Evolutionary conservation across 257 asterid species (phyloP).

Genomic region (Fraxinus quadrangulata): DNA sequence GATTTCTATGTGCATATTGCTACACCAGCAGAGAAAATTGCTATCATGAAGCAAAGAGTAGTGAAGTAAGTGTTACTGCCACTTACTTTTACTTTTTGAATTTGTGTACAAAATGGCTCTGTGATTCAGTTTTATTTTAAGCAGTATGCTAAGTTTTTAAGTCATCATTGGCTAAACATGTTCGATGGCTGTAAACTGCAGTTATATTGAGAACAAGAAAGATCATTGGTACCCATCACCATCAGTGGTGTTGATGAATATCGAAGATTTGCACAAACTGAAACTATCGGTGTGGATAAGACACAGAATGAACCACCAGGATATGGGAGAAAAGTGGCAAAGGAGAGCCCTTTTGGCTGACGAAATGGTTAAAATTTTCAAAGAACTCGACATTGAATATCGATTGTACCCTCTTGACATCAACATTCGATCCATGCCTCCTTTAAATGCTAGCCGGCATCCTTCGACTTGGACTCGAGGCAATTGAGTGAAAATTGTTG

Average conservation of each 20-base stretch:
- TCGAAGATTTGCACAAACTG: constrained; percentile 47
- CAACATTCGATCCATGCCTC: constrained; percentile 67
- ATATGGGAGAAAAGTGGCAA: constrained; percentile 66
- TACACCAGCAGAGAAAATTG: constrained; percentile 73
- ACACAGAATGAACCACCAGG: constrained; percentile 84
- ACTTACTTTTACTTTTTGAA: neutral
- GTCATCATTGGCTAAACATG: neutral
- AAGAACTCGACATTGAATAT: constrained; percentile 75
- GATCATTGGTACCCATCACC: constrained; percentile 88
- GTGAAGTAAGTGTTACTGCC: constrained; percentile 33
- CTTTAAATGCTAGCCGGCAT: constrained; percentile 43
- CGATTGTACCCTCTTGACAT: constrained; percentile 72
- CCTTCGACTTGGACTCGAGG: constrained; percentile 53
- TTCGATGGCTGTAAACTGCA: constrained; percentile 31
- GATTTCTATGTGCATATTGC: constrained; percentile 68
- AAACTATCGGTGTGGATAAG: constrained; percentile 78
- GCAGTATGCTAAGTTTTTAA: no score
- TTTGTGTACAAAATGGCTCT: neutral
- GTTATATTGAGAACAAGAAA: constrained; percentile 66
- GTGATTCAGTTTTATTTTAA: neutral
- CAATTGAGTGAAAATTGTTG: neutral
- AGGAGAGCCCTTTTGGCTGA: constrained; percentile 69
- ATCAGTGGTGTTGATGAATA: constrained; percentile 54
- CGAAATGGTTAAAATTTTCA: constrained; percentile 71
- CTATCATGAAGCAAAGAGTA: constrained; percentile 53